Percentiles rank a stretch among this genome's conserved stretches.
These are phyloP conservation scores for Penicillium olsonii DNA, from an alignment of 2,329 filamentous ascomycete species.

Conservation along the genomic window DNA sequence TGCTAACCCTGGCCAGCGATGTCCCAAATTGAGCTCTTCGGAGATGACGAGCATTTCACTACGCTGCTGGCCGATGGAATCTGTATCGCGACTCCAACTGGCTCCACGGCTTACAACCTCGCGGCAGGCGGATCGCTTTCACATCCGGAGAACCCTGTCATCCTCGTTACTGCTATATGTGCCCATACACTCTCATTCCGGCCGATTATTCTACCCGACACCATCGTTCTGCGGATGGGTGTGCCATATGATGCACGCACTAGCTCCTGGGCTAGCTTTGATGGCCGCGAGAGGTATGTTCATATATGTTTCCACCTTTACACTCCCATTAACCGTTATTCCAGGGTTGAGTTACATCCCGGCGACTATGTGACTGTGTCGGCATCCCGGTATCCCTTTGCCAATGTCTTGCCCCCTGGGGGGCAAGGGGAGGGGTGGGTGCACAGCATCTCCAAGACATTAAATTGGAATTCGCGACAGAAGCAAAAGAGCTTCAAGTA, in stretches of 20 bases:
- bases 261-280: constrained; percentile 95
- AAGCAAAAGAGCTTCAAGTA: constrained; percentile 45
- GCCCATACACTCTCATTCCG: constrained; percentile 93
- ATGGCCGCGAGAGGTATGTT: constrained; percentile 75
- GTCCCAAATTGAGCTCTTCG: constrained; percentile 89
- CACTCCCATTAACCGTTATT: constrained; percentile 14
- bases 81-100: constrained; percentile 91
- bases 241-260: constrained; percentile 93
- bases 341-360: constrained; percentile 49
- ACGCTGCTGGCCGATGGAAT: constrained; percentile 90
- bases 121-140: constrained; percentile 93
- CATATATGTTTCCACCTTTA: not conserved
- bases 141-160: constrained; percentile 94
- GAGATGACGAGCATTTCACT: constrained; percentile 93
- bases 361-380: constrained; percentile 57
- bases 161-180: constrained; percentile 90
- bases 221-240: constrained; percentile 86
- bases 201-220: constrained; percentile 95
- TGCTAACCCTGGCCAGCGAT: constrained; percentile 61
- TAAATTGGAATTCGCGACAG: constrained; percentile 54
- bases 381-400: constrained; percentile 54
- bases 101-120: constrained; percentile 92
- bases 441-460: constrained; percentile 51
- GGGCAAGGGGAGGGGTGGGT: constrained; percentile 53
- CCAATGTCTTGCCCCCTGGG: constrained; percentile 49